Conservation (phyloP, 768 basidiomycete genomes). For the Dacryopinax spathularia region DNA sequence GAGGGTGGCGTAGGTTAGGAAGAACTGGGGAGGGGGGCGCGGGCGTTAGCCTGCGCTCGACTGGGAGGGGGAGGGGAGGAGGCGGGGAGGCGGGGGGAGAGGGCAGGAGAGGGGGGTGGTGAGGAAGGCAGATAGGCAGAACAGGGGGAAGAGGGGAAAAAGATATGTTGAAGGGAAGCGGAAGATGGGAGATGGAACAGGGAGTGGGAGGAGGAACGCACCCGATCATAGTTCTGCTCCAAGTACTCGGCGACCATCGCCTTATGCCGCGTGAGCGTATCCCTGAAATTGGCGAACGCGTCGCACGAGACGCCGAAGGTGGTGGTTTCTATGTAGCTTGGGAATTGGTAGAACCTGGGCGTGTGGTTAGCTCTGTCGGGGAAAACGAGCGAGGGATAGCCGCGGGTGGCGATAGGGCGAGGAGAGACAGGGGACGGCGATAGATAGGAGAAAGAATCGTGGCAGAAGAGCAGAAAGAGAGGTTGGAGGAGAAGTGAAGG, state of each 20-base stretch:
- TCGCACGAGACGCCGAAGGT: constrained; percentile 98
- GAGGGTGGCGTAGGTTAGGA: constrained; percentile 83
- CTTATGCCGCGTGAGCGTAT: constrained; percentile 91
- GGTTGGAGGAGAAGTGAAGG: background rate
- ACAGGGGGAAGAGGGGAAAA: background rate
- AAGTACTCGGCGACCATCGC: constrained; percentile 95
- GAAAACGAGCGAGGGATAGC: too few relatives aligned
- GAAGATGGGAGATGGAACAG: too few relatives aligned
- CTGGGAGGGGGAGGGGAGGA: background rate
- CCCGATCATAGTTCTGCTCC: constrained; percentile 92
- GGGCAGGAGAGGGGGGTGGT: background rate
- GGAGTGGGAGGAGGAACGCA: too few relatives aligned
- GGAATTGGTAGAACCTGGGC: constrained; percentile 84
- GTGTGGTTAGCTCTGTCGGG: too few relatives aligned
- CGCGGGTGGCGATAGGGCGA: too few relatives aligned
- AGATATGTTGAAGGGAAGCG: too few relatives aligned
- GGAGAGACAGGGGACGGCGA: background rate
- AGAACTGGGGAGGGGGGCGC: too few relatives aligned
- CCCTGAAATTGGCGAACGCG: constrained; percentile 94
- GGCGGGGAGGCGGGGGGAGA: background rate
- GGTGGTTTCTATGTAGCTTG: constrained; percentile 90
- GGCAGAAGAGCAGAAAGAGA: too few relatives aligned
- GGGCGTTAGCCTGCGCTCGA: constrained; percentile 3
- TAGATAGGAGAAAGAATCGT: too few relatives aligned
- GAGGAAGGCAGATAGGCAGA: background rate